Conservation (phyloP, 495 filamentous ascomycete genomes). For the Pseudoneurospora amorphoporcata region DNA sequence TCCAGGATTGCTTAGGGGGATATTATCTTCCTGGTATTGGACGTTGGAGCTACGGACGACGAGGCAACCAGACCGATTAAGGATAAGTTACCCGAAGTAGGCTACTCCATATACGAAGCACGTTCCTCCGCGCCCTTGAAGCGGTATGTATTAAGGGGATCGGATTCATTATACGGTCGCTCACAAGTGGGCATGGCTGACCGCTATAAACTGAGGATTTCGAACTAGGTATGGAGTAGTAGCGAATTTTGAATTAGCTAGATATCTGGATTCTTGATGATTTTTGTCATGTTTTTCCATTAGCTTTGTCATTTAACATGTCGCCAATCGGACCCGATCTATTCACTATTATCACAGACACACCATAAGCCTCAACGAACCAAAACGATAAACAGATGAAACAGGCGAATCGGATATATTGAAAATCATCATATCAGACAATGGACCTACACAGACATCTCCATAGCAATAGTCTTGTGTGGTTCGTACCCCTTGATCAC, state of each 20-base stretch:
- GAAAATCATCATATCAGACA: not conserved
- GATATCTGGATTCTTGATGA: not conserved
- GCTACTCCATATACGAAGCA: too few species aligned
- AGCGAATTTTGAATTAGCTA: not conserved
- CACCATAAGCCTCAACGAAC: not conserved
- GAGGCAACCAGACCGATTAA: too few species aligned
- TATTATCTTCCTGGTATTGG: too few species aligned
- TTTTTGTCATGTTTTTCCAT: not conserved
- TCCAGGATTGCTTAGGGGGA: too few species aligned
- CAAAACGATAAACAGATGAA: not conserved
- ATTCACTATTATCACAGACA: not conserved
- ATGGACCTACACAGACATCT: constrained; percentile 73
- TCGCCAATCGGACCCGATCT: not conserved
- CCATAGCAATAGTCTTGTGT: constrained; percentile 86
- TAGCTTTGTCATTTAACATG: not conserved
- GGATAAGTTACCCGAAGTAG: too few species aligned
- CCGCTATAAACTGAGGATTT: not conserved
- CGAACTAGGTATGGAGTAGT: not conserved
- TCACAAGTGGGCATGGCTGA: too few species aligned
- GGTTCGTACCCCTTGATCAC: constrained; percentile 81
- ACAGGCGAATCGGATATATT: not conserved
- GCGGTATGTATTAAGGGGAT: too few species aligned
- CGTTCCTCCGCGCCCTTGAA: too few species aligned
- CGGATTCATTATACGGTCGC: too few species aligned
- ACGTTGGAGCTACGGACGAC: too few species aligned